Evolutionary conservation across 75 land plant species (phyloP), one percentile per base, ranked within the genome.

Genomic region (Selaginella moellendorffii): DNA sequence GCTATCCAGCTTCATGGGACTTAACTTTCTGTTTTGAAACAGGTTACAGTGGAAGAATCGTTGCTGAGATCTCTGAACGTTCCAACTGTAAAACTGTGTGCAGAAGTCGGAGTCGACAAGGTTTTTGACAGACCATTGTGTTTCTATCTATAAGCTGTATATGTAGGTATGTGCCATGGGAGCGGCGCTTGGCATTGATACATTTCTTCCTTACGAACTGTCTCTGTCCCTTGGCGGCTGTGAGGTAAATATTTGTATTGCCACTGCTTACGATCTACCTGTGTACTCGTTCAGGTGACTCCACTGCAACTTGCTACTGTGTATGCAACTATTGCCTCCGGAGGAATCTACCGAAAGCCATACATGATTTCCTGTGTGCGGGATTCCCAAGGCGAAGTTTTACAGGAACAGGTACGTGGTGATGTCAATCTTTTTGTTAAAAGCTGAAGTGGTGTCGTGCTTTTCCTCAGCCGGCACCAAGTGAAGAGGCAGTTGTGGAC

Each of bases 291-390:
- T 61, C 65, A 76, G 78, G 54, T 74, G 19, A 77, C 79, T 28
- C 79, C 79, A 12, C 29, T 77, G 66, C 77, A 77, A 26, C 65
- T 77, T 52, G 65, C 72, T 30, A 74, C 71, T 53, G 71, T 69
- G 30, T 77, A 77, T 74, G 53, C 78, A 58, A 77, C 79, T 17
- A 74, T 76, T 60, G 77, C 79, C 12, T n/a, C 77, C 22, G 79
- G 77, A 24, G 79, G 79, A 1, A 30, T 74, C 28, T 69, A 68
- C 31, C 75, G 66, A 42, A 60, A 74, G 31, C 77, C 79, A 25
- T 63, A 74, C 46, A 25, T 77, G 29, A 77, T 77, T 42, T 29
- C 72, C 2, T 71, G 68, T 23, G 72, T 77, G 27, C 63, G 64
- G 62, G 61, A 46, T 26, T 52, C 28, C 46, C 64, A 77, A 62